These are phyloP conservation scores for Bruguiera gymnorhiza DNA, from an alignment of 345 rosid genomes.

Conservation along the genomic window DNA sequence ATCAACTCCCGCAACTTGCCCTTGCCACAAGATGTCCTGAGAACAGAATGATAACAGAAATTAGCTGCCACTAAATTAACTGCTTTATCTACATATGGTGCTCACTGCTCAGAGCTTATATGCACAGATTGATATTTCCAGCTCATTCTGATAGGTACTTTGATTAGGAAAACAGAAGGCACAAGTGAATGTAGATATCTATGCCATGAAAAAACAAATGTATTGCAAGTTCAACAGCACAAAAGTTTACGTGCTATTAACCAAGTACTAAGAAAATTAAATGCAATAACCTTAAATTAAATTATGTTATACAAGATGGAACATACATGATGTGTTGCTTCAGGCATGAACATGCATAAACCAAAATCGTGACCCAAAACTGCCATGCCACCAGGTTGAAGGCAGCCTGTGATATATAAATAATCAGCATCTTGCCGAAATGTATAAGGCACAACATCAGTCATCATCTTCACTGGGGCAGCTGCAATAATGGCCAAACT, in stretches of 20 bases:
- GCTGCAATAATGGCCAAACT: constrained; percentile 81
- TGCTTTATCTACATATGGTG: not conserved
- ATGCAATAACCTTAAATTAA: not conserved
- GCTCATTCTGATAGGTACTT: constrained; percentile 1
- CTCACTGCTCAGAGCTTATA: not conserved
- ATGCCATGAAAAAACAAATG: no score
- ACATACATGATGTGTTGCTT: constrained; percentile 67
- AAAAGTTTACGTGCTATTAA: not conserved
- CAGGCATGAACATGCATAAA: constrained; percentile 99
- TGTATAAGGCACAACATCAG: constrained; percentile 85
- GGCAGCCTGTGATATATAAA: constrained; percentile 83
- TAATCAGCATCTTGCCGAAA: constrained; percentile 89
- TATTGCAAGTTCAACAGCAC: not conserved
- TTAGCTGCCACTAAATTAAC: not conserved
- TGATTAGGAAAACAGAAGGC: not conserved
- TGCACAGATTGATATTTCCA: constrained; percentile 5
- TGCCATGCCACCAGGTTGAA: constrained; percentile 93
- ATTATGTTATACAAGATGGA: constrained; percentile 3
- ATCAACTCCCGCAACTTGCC: constrained; percentile 83
- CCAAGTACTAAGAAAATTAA: constrained; percentile 5
- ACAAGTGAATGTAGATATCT: not conserved
- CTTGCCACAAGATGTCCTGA: constrained; percentile 92
- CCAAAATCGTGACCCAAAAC: constrained; percentile 68
- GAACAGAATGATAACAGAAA: constrained; percentile 11
- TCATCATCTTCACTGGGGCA: constrained; percentile 95